A percentile compares a stretch with the other conserved stretches of the same genome.
phyloP scores from a whole-genome alignment of 129 eudicot species.

The Saussurea involucrata region DNA sequence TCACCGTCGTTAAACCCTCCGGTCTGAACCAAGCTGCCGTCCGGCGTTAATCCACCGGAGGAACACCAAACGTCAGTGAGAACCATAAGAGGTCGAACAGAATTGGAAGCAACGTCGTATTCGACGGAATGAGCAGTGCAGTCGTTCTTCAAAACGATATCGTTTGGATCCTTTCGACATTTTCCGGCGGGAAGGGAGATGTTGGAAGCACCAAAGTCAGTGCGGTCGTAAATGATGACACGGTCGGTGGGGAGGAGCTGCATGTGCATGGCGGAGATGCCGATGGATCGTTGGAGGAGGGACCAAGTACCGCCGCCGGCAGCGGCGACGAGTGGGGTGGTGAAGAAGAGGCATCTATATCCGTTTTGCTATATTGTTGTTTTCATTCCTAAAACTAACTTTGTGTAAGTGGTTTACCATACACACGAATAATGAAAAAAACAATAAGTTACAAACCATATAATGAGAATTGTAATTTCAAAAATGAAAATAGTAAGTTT shows the following conservation, averaged over 20 bases:
- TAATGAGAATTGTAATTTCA: no score
- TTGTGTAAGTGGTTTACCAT: no score
- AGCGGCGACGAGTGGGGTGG: neutral
- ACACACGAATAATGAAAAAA: no score
- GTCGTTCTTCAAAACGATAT: constrained; percentile 32
- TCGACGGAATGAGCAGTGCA: constrained; percentile 83
- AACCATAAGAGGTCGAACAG: constrained; percentile 62
- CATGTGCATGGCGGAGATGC: constrained; percentile 95
- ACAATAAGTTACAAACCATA: no score
- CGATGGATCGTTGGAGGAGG: constrained; percentile 43
- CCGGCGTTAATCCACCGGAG: constrained; percentile 62
- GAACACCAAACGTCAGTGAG: constrained; percentile 84
- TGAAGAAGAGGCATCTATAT: no score
- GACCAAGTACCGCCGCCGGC: constrained; percentile 66
- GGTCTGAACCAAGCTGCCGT: constrained; percentile 62
- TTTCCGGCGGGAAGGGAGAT: constrained; percentile 49
- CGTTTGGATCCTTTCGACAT: constrained; percentile 52
- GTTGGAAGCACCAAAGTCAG: constrained; percentile 75
- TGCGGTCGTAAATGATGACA: constrained; percentile 73
- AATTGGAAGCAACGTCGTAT: constrained; percentile 49
- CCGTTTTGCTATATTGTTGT: no score
- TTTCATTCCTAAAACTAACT: no score
- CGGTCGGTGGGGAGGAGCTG: constrained; percentile 70
- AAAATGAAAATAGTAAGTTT: no score
- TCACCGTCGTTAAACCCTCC: constrained; percentile 90